Evolutionary conservation across 2,329 filamentous ascomycete species (phyloP), one percentile per base, ranked within the genome.

Genomic region (Sclerotinia subarctica): DNA sequence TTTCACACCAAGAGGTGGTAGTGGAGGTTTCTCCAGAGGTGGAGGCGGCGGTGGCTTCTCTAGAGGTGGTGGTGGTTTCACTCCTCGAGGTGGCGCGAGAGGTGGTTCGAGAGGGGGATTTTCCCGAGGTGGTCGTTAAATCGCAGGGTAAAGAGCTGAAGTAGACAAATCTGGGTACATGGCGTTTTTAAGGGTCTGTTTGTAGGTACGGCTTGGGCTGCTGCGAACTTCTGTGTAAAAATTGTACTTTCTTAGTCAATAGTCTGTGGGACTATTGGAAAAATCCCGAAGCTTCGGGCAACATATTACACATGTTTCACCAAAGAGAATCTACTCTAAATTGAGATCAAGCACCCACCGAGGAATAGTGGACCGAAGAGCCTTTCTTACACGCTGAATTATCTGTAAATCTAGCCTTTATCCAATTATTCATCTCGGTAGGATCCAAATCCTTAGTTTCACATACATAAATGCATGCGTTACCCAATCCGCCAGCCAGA

Each of bases 1-100:
- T 21, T 81, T 81, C 74, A 81, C 79, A 68, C 78, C 78, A 53
- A 76, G 82, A 72, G 80, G 82, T 67, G 78, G 80, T 53, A 78
- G 84, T 52, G 74, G 75, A 66, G 75, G 75, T 19, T 78, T 78
- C 69, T 76, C 76, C 26, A 74, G 78, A 63, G 75, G 75, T 63
- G 75, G 76, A n/a, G 65, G 72, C 29, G 70, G 75, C 32, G 77
- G 59, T 26, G 59, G 77, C 15, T 78, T 78, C 69, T 76, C 76
- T 26, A 74, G 78, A 71, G 73, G 76, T 13, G 70, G 74, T 58
- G 73, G 76, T 64, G 77, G 75, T 13, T 77, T 77, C 63, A 70
- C 75, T 66, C 70, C 74, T 47, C 72, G 76, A 72, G 76, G 76
- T 35, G 65, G 65, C 13, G 46, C 59, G 44, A 70, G 76, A 71